Evolutionary conservation across 805 yeast species (phyloP).

Genomic region (Yamadazyma sp.): DNA sequence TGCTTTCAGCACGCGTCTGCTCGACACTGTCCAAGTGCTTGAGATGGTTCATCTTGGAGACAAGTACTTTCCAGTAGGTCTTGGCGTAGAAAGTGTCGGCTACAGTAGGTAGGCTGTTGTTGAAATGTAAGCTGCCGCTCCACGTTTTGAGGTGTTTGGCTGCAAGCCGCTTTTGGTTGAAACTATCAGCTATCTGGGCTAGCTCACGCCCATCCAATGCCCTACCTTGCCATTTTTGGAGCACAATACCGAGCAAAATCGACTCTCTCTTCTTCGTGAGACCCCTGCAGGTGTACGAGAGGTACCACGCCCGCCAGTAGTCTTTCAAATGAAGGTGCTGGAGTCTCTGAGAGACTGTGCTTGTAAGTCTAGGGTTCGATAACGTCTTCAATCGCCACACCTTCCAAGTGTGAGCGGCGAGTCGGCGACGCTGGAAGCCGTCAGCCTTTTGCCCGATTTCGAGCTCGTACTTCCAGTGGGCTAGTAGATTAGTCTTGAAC

Average conservation of each 20-base stretch:
- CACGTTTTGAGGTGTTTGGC: constrained; percentile 3
- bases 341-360: background rate
- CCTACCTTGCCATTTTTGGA: background rate
- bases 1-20: background rate
- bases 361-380: background rate
- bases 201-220: background rate
- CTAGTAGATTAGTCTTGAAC: constrained; percentile 9
- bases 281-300: background rate
- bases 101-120: constrained; percentile 10
- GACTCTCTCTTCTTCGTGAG: background rate
- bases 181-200: background rate
- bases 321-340: background rate
- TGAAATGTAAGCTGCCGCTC: constrained; percentile 4
- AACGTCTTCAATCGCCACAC: constrained; percentile 10
- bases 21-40: background rate
- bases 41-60: constrained; percentile 1
- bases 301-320: constrained; percentile 11
- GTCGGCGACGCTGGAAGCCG: background rate
- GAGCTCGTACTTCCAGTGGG: constrained; percentile 16
- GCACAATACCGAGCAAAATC: background rate
- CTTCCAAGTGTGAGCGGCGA: background rate
- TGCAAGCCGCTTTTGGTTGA: background rate
- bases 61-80: constrained; percentile 6
- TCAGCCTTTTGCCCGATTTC: background rate
- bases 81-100: constrained; percentile 13